A percentile compares a stretch with the other conserved stretches of the same genome.
Conservation (phyloP, 2,329 filamentous ascomycete species). For the Paraphoma sp. region DNA sequence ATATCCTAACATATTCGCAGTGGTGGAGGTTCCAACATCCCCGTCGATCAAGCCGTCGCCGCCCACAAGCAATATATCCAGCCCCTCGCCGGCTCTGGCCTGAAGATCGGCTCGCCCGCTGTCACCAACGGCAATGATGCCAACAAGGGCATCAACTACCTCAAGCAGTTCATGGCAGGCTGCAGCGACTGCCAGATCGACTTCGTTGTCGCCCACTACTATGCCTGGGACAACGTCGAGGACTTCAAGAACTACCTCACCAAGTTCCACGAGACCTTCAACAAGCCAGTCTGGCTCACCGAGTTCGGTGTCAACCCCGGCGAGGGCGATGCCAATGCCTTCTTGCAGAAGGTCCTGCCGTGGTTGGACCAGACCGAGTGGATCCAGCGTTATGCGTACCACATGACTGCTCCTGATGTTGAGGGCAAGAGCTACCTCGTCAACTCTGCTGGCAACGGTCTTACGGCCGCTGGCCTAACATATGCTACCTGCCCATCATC, state of each 20-base stretch:
- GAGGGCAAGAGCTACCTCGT: constrained; percentile 23
- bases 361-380: constrained; percentile 43
- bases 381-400: constrained; percentile 45
- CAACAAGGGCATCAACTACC: constrained; percentile 39
- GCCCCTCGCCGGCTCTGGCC: constrained; percentile 26
- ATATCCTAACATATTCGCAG: constrained; percentile 14
- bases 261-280: constrained; percentile 34
- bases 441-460: constrained; percentile 22
- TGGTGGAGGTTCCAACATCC: constrained; percentile 37
- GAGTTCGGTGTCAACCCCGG: constrained; percentile 40
- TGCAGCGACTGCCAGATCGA: constrained; percentile 43
- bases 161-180: constrained; percentile 33
- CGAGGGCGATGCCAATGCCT: constrained; percentile 29
- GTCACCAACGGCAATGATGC: constrained; percentile 40
- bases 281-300: constrained; percentile 46
- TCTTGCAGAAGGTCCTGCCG: constrained; percentile 40
- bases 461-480: constrained; percentile 26
- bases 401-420: constrained; percentile 31
- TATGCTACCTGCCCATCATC: constrained; percentile 12
- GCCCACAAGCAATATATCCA: constrained; percentile 36
- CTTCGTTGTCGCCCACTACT: constrained; percentile 48
- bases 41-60: constrained; percentile 25
- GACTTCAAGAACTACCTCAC: constrained; percentile 49
- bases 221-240: constrained; percentile 37
- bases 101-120: constrained; percentile 45